Evolutionary conservation across 2,329 filamentous ascomycete genomes (phyloP).

Genomic region (Bertia moriformis): DNA sequence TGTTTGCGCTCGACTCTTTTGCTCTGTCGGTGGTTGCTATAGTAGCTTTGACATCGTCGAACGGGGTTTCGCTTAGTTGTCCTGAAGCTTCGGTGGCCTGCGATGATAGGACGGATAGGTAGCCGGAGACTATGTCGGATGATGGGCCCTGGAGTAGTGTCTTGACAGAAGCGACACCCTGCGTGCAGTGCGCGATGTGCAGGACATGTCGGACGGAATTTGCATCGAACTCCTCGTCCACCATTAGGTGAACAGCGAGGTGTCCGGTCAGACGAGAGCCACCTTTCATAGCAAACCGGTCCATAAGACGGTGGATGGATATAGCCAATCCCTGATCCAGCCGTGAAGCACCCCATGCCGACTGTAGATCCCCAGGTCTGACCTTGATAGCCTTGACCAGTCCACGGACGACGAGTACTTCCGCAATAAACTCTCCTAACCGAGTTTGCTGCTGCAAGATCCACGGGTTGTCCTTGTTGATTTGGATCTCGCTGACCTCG

Average conservation of each 20-base stretch:
- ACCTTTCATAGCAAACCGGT: slow-evolving; percentile 33
- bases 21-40: too few species aligned
- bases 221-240: slow-evolving; percentile 23
- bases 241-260: slow-evolving; percentile 57
- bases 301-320: slow-evolving; percentile 52
- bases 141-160: background rate
- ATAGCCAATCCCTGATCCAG: slow-evolving; percentile 33
- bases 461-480: slow-evolving; percentile 41
- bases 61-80: too few species aligned
- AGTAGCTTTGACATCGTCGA: too few species aligned
- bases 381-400: slow-evolving; percentile 21
- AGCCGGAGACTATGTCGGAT: background rate
- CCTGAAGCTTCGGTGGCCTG: background rate
- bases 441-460: slow-evolving; percentile 55
- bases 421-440: slow-evolving; percentile 56
- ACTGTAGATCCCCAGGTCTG: slow-evolving; percentile 42
- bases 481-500: slow-evolving; percentile 36
- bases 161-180: background rate
- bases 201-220: background rate
- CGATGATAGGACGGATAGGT: background rate
- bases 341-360: slow-evolving; percentile 51
- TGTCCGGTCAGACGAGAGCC: slow-evolving; percentile 49
- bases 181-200: background rate
- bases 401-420: slow-evolving; percentile 52
- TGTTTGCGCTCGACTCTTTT: too few species aligned